Base-by-base conservation (phyloP, 768 basidiomycete species). In the Lactarius vividus region DNA sequence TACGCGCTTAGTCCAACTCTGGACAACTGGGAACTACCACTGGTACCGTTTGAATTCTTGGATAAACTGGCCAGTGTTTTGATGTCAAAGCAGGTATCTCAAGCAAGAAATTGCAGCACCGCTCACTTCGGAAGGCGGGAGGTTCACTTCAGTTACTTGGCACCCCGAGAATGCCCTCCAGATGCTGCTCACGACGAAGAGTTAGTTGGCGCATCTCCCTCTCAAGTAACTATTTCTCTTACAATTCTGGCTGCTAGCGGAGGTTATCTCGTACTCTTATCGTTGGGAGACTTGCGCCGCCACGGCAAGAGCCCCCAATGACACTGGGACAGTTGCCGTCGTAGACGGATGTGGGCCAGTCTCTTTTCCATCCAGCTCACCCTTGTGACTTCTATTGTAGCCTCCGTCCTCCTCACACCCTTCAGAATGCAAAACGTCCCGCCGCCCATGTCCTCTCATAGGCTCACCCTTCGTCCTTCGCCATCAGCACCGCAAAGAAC, bases 401-500 rank as follows among this genome's bases (percentile, higher is more conserved):
- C 85, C 2, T 80, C 79, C 26, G 77, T 93, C 63, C 84, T 96
- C 3, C 79, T 99, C 46, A 99, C 96, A 2, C 92, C 97, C 18
- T 98, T 98, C 82, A 85, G 95, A 46, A 84, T 86, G 0, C 92
- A 96, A 77, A 98, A 97, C 73, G 84, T 96, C 5, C 97, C 96
- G n/a, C 97, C 97, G n/a, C 97, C 97, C 0, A 96, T 97, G 94
- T 91, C 88, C 1, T 88, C 93, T 1, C 80, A 82, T 70, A 76
- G 76, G 46, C 77, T 85, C 59, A 55, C 77, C 73, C 23, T 76
- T 61, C 57, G 73, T 15, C 49, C 66, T 11, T 55, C 69, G 29
- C 33, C 59, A 15, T 46, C n/a, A 8, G 54, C 44, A 59, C 75
- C 71, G n/a, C 76, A 80, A 0, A 88, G 91, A 1, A 75, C 86